Evolutionary conservation across 2,329 filamentous ascomycete genomes (phyloP).

Genomic region (Pestalotiopsis sp.): DNA sequence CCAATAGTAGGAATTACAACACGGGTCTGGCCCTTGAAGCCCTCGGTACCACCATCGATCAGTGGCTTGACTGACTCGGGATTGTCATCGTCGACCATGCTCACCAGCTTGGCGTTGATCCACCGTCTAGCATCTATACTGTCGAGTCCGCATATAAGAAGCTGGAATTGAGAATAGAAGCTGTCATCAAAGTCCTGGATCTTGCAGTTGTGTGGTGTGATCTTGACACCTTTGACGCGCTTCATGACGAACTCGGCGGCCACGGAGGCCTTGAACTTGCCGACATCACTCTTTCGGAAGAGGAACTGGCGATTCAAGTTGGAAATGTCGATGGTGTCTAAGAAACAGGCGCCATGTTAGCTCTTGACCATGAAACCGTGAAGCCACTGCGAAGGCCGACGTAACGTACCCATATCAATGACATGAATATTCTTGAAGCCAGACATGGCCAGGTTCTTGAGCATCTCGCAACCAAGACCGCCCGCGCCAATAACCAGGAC

Average conservation of each 20-base stretch:
- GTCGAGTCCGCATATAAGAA: conserved; percentile 92
- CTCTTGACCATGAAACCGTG: not conserved
- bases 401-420: conserved; percentile 84
- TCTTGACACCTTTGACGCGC: conserved; percentile 86
- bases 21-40: conserved; percentile 95
- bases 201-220: conserved; percentile 90
- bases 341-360: not conserved
- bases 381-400: not conserved
- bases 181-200: conserved; percentile 97
- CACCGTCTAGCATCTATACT: conserved; percentile 97
- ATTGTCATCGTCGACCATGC: conserved; percentile 83
- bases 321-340: conserved; percentile 97
- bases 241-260: conserved; percentile 90
- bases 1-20: conserved; percentile 92
- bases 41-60: conserved; percentile 95
- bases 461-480: conserved; percentile 91
- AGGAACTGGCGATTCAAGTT: conserved; percentile 98
- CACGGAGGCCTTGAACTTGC: conserved; percentile 90
- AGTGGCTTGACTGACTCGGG: conserved; percentile 88
- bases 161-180: conserved; percentile 96
- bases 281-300: conserved; percentile 89
- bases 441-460: conserved; percentile 94
- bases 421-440: conserved; percentile 98
- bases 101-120: conserved; percentile 94
- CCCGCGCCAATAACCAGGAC: conserved; percentile 85